Evolutionary conservation across 2,329 filamentous ascomycete species (phyloP).

Genomic region (Exophiala calicioides): DNA sequence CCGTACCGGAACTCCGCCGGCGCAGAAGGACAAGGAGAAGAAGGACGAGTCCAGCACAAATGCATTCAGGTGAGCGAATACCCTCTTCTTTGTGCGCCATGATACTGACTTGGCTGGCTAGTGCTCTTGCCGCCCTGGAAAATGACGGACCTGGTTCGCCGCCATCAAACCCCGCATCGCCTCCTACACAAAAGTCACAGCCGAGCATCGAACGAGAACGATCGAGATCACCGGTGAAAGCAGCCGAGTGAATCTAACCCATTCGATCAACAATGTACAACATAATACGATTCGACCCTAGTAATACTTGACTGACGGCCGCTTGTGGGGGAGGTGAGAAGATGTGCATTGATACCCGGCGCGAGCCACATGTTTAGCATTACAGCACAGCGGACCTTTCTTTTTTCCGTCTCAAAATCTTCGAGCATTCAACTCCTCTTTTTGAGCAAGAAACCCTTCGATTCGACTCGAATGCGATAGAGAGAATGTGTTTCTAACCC

Average conservation of each 20-base stretch:
- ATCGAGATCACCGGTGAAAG: constrained; percentile 46
- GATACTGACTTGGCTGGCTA: constrained; percentile 32
- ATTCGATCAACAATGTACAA: constrained; percentile 29
- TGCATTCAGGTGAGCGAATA: constrained; percentile 80
- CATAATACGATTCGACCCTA: constrained; percentile 27
- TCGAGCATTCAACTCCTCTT: constrained; percentile 11
- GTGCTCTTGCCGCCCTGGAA: constrained; percentile 51
- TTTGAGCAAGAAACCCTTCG: constrained; percentile 20
- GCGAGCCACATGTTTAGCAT: constrained; percentile 30
- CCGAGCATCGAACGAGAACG: constrained; percentile 46
- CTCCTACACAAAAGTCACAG: constrained; percentile 49
- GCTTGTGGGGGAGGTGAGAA: constrained; percentile 28
- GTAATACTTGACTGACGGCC: constrained; percentile 30
- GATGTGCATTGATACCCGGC: constrained; percentile 33
- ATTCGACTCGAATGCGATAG: constrained; percentile 22
- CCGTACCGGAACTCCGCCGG: constrained; percentile 82
- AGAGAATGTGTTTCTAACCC: constrained; percentile 25
- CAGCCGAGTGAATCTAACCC: constrained; percentile 22
- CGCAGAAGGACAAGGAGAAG: constrained; percentile 56
- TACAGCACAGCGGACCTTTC: constrained; percentile 24
- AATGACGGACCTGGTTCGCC: constrained; percentile 50
- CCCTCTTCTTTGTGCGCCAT: constrained; percentile 1
- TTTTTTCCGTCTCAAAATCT: constrained; percentile 19
- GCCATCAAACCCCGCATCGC: constrained; percentile 51
- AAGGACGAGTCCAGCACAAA: constrained; percentile 75